Evolutionary conservation across 352 stramenopile species (phyloP).

Genomic region (Pythium grandisporangium): DNA sequence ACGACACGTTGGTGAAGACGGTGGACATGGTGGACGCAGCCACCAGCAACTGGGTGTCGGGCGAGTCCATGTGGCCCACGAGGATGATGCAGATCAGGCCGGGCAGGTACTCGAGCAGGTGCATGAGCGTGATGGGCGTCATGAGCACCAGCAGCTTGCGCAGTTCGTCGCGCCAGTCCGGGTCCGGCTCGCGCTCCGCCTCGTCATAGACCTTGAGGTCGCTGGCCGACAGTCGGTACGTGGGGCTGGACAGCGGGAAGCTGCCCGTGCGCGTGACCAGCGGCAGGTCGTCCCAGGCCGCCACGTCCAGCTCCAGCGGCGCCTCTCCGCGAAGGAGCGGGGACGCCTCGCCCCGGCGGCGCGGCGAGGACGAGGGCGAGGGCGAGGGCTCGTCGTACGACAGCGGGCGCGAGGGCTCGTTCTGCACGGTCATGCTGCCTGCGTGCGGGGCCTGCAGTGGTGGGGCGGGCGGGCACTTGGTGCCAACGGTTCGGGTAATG

Average conservation of each 20-base stretch:
- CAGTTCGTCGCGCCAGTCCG: constrained; percentile 32
- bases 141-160: constrained; percentile 29
- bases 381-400: not conserved
- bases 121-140: constrained; percentile 37
- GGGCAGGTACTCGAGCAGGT: constrained; percentile 43
- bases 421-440: too few species aligned
- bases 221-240: constrained; percentile 23
- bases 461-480: too few species aligned
- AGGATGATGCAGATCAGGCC: constrained; percentile 52
- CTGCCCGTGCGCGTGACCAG: constrained; percentile 43
- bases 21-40: constrained; percentile 49
- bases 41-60: constrained; percentile 46
- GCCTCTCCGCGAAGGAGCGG: constrained; percentile 8
- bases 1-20: constrained; percentile 74
- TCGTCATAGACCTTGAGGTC: constrained; percentile 30
- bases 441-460: not conserved
- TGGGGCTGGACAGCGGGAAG: constrained; percentile 41
- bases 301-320: constrained; percentile 9
- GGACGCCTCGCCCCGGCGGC: constrained; percentile 3
- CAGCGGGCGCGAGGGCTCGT: not conserved
- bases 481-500: too few species aligned
- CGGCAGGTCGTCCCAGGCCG: constrained; percentile 12
- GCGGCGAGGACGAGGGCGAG: not conserved
- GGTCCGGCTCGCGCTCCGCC: constrained; percentile 32
- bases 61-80: constrained; percentile 48